Conservation (phyloP, 192 early-diverging fungal genomes). For the Coemansia sp. region DNA sequence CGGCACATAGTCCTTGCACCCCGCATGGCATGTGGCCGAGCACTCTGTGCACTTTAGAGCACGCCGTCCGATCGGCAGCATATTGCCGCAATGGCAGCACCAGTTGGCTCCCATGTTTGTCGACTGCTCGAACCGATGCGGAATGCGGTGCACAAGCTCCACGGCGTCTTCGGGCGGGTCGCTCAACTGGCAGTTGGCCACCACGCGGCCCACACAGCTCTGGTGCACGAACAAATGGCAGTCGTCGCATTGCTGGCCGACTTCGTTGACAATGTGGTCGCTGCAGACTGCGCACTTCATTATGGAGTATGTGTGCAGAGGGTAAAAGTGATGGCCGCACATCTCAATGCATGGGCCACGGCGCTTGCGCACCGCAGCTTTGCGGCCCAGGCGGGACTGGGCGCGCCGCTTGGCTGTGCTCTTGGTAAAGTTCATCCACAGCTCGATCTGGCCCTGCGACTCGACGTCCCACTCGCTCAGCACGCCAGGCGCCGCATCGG, state of each 20-base stretch:
- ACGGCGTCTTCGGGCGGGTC: slow-evolving; percentile 22
- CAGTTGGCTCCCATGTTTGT: slow-evolving; percentile 84
- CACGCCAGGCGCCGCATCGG: slow-evolving; percentile 32
- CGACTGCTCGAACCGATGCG: slow-evolving; percentile 90
- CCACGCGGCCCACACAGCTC: slow-evolving; percentile 79
- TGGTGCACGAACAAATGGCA: slow-evolving; percentile 95
- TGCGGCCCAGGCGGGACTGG: slow-evolving; percentile 65
- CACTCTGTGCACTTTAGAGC: slow-evolving; percentile 73
- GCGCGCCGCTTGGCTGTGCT: slow-evolving; percentile 44
- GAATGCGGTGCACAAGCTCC: slow-evolving; percentile 81
- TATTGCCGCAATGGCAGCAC: slow-evolving; percentile 98
- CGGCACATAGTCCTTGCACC: slow-evolving; percentile 84
- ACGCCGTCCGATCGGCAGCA: slow-evolving; percentile 78
- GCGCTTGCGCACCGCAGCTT: slow-evolving; percentile 72
- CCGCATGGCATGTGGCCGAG: slow-evolving; percentile 73
- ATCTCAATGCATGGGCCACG: slow-evolving; percentile 82
- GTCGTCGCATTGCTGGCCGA: slow-evolving; percentile 92
- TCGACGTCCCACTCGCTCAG: slow-evolving; percentile 76
- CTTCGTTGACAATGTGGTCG: slow-evolving; percentile 87
- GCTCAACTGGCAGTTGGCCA: slow-evolving; percentile 83
- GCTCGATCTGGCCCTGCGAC: slow-evolving; percentile 83
- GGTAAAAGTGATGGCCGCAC: slow-evolving; percentile 93
- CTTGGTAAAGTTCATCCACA: slow-evolving; percentile 85
- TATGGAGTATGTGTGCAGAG: slow-evolving; percentile 90
- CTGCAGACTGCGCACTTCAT: slow-evolving; percentile 97